phyloP scores from a whole-genome alignment of 2,329 filamentous ascomycete species.

The Aspergillus pseudoviridinutans region DNA sequence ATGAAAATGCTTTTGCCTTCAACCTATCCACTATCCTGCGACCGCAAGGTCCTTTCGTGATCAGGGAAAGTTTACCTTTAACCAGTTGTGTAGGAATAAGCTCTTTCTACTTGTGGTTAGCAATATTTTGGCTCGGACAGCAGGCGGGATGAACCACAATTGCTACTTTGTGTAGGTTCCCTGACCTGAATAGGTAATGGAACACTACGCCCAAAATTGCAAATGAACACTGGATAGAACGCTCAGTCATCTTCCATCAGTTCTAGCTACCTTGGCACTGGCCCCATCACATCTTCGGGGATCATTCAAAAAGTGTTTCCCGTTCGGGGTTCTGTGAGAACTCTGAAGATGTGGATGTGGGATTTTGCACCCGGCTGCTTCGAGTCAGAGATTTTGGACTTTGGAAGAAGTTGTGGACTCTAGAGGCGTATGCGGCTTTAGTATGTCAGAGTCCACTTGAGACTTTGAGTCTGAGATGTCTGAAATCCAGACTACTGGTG shows the following conservation, averaged over 20 bases:
- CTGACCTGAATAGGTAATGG: neutral
- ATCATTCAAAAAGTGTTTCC: neutral
- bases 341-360: neutral
- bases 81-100: neutral
- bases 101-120: neutral
- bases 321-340: neutral
- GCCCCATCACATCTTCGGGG: neutral
- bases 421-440: neutral
- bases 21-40: neutral
- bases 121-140: neutral
- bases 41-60: neutral
- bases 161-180: neutral
- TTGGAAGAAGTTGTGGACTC: neutral
- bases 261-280: neutral
- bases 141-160: neutral
- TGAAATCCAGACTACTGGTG: neutral
- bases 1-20: neutral
- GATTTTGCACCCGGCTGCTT: too few species aligned
- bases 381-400: too few species aligned
- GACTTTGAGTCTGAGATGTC: neutral
- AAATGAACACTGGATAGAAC: neutral
- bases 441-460: too few species aligned
- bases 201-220: neutral
- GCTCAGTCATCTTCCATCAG: neutral
- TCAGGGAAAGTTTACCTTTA: neutral